Percentiles rank a stretch among this genome's conserved stretches.
Evolutionary conservation across 192 early-diverging fungal species (phyloP).

Genomic region (Chytriomyces confervae): DNA sequence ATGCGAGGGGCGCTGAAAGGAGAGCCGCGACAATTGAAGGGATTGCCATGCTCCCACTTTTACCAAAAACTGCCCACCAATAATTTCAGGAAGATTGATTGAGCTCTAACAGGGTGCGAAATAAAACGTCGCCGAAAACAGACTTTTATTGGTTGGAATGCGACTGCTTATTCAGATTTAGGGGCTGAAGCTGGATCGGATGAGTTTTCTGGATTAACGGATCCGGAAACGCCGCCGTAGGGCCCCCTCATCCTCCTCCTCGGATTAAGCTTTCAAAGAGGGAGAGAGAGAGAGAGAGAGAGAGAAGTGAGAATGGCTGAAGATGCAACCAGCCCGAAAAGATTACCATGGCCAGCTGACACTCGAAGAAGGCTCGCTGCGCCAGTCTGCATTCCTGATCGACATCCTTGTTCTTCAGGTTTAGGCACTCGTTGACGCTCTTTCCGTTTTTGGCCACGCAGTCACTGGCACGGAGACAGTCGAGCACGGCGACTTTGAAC

Average conservation of each 20-base stretch:
- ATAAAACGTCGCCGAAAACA: too few species aligned
- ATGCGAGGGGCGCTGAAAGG: too few species aligned
- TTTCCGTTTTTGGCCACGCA: conserved; percentile 35
- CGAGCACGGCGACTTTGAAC: conserved; percentile 29
- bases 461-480: conserved; percentile 37
- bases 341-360: conserved; percentile 40
- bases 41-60: too few species aligned
- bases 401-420: conserved; percentile 37
- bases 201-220: neutral
- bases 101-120: too few species aligned
- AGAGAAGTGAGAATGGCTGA: neutral
- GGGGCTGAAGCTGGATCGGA: too few species aligned
- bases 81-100: too few species aligned
- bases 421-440: conserved; percentile 34
- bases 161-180: too few species aligned
- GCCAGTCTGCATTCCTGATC: conserved; percentile 37
- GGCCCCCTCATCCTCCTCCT: conserved; percentile 10
- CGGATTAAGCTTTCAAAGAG: conserved; percentile 39
- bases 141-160: too few species aligned
- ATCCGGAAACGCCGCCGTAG: neutral
- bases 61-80: too few species aligned
- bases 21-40: too few species aligned
- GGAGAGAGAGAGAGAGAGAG: neutral
- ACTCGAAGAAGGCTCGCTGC: conserved; percentile 46
- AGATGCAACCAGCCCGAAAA: neutral